Percentiles rank a stretch among this genome's conserved stretches.
Conservation (phyloP, 1,284 basidiomycete genomes). For the Xerocomus minutiporus region DNA sequence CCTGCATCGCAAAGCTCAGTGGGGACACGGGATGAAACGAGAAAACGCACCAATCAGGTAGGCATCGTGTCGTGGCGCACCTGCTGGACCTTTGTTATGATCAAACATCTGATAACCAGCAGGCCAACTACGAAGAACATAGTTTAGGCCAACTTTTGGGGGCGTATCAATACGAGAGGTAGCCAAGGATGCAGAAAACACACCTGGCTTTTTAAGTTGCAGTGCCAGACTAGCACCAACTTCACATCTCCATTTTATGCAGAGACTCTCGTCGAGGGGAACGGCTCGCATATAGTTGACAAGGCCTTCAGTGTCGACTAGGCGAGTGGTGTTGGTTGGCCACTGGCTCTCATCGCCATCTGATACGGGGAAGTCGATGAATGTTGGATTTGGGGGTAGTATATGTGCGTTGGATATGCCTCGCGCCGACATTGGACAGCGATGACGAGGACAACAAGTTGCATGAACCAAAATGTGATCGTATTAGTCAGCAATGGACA, state of each 20-base stretch:
- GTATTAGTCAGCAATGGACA: slow-evolving; percentile 12
- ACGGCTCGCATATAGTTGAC: slow-evolving; percentile 67
- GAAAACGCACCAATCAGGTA: slow-evolving; percentile 64
- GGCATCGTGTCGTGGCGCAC: slow-evolving; percentile 61
- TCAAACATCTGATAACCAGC: slow-evolving; percentile 66
- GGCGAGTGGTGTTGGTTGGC: slow-evolving; percentile 52
- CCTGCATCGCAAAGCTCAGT: slow-evolving; percentile 30
- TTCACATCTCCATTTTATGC: slow-evolving; percentile 57
- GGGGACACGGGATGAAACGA: background rate
- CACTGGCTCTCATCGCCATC: slow-evolving; percentile 53
- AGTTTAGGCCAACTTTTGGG: slow-evolving; percentile 46
- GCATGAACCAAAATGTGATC: background rate
- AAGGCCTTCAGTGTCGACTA: slow-evolving; percentile 53
- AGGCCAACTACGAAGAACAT: slow-evolving; percentile 64
- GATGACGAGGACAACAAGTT: background rate
- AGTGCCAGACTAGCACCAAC: slow-evolving; percentile 56
- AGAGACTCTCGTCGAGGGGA: slow-evolving; percentile 43
- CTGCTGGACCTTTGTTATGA: slow-evolving; percentile 61
- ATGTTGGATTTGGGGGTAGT: slow-evolving; percentile 50
- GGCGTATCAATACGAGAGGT: background rate
- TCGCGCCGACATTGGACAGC: slow-evolving; percentile 35
- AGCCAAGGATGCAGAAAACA: slow-evolving; percentile 14
- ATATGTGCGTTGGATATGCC: slow-evolving; percentile 26
- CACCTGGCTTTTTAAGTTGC: slow-evolving; percentile 47
- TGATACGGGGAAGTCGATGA: slow-evolving; percentile 53